Evolutionary conservation across 441 rosid species (phyloP).

Genomic region (Bruguiera hainesii): DNA sequence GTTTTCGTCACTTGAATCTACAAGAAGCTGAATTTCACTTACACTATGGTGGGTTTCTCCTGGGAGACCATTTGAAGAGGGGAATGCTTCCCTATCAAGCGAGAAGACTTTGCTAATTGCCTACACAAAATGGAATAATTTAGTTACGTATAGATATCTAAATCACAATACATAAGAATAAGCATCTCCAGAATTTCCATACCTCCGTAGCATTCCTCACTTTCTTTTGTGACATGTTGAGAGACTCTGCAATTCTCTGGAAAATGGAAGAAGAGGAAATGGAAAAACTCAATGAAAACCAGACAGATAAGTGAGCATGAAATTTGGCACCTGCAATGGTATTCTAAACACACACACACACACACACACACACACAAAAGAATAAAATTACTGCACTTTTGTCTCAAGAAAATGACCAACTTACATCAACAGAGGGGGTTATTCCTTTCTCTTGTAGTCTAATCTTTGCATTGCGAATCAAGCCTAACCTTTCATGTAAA

Average conservation of each 20-base stretch:
- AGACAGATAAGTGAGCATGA: not conserved
- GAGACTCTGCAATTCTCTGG: slow-evolving; percentile 82
- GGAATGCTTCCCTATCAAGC: slow-evolving; percentile 86
- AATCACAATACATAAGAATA: slow-evolving; percentile 7
- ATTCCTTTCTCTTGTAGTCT: slow-evolving; percentile 83
- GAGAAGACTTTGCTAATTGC: slow-evolving; percentile 78
- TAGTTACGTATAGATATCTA: slow-evolving; percentile 9
- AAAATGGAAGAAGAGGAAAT: slow-evolving; percentile 15
- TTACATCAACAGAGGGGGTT: slow-evolving; percentile 87
- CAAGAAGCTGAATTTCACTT: slow-evolving; percentile 29
- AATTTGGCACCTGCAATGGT: not conserved
- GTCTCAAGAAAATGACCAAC: slow-evolving; percentile 6
- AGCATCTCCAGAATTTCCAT: slow-evolving; percentile 14
- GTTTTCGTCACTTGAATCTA: not conserved
- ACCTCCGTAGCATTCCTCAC: slow-evolving; percentile 94
- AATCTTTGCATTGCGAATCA: slow-evolving; percentile 79
- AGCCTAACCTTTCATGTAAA: slow-evolving; percentile 80
- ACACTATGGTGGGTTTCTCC: slow-evolving; percentile 93
- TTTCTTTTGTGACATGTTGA: slow-evolving; percentile 91
- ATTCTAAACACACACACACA: not conserved
- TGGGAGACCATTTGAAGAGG: slow-evolving; percentile 81
- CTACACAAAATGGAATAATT: slow-evolving; percentile 32
- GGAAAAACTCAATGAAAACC: not conserved
- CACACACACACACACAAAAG: not conserved
- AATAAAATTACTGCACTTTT: not conserved